Percentiles rank a stretch among this genome's conserved stretches.
phyloP scores from a whole-genome alignment of 2,329 filamentous ascomycete species.

The Fusarium zealandicum region DNA sequence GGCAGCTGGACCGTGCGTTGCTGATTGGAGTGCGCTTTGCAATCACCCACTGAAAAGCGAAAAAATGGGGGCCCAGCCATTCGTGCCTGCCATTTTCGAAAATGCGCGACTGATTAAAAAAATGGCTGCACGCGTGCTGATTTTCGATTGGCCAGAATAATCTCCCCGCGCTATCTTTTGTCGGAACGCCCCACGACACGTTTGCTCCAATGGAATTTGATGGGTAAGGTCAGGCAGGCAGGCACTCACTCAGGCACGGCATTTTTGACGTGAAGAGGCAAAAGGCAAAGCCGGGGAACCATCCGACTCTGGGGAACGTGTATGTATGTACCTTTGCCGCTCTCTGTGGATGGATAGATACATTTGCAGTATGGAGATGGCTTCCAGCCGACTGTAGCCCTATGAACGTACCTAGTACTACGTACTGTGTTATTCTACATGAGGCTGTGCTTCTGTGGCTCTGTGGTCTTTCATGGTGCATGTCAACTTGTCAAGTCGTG shows the following conservation, averaged over 20 bases:
- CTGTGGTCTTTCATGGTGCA: no score
- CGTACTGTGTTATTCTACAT: no score
- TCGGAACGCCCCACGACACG: slow-evolving; percentile 9
- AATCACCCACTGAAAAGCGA: slow-evolving; percentile 39
- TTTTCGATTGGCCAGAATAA: slow-evolving; percentile 40
- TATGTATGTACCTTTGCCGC: not conserved
- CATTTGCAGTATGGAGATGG: not conserved
- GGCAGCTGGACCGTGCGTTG: slow-evolving; percentile 33
- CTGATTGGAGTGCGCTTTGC: slow-evolving; percentile 30
- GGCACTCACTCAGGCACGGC: slow-evolving; percentile 17
- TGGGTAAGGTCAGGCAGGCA: slow-evolving; percentile 5
- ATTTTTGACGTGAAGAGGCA: slow-evolving; percentile 15
- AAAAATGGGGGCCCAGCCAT: slow-evolving; percentile 21
- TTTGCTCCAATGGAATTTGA: slow-evolving; percentile 28
- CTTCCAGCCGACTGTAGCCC: not conserved
- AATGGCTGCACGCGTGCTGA: slow-evolving; percentile 34
- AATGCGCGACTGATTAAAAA: slow-evolving; percentile 29
- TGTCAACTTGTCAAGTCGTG: no score
- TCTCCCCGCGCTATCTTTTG: slow-evolving; percentile 4
- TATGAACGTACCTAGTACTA: not conserved
- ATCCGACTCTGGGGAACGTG: slow-evolving; percentile 20
- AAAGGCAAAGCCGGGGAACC: slow-evolving; percentile 13
- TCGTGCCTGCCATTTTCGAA: slow-evolving; percentile 19
- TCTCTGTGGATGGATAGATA: not conserved
- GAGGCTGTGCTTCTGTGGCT: no score